These are phyloP conservation scores for Pseudocercospora fuligena DNA, from an alignment of 2,329 filamentous ascomycete genomes.

Conservation along the genomic window DNA sequence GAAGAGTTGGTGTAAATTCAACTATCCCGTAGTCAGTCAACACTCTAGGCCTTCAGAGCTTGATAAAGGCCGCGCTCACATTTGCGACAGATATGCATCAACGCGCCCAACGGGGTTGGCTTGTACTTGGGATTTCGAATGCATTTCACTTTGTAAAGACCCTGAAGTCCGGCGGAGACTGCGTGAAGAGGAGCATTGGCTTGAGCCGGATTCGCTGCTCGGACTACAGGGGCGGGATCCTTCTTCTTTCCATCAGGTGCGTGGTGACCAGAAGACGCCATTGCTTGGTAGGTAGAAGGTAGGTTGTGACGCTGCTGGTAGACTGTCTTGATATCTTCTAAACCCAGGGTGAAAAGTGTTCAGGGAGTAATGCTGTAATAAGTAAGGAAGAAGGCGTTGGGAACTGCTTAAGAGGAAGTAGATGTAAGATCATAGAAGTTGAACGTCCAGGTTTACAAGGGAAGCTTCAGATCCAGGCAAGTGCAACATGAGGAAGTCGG, in stretches of 20 bases:
- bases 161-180: slow-evolving; percentile 15
- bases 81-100: slow-evolving; percentile 33
- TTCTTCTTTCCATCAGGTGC: background rate
- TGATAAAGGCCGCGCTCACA: slow-evolving; percentile 19
- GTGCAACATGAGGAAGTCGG: background rate
- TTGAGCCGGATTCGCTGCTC: background rate
- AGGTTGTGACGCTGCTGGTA: slow-evolving; percentile 31
- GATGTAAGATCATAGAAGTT: background rate
- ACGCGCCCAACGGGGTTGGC: slow-evolving; percentile 28
- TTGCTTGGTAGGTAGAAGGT: slow-evolving; percentile 27
- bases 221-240: background rate
- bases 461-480: background rate
- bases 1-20: slow-evolving; percentile 31
- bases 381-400: background rate
- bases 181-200: background rate
- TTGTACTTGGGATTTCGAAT: slow-evolving; percentile 35
- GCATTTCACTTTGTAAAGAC: slow-evolving; percentile 33
- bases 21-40: slow-evolving; percentile 10
- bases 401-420: background rate
- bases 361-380: background rate
- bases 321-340: slow-evolving; percentile 28
- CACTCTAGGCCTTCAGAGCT: background rate
- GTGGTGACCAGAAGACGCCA: slow-evolving; percentile 21
- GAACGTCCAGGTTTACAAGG: background rate
- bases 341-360: slow-evolving; percentile 12